These are phyloP conservation scores for Lignosus rhinocerotis DNA, from an alignment of 1,284 basidiomycete species.

Conservation along the genomic window DNA sequence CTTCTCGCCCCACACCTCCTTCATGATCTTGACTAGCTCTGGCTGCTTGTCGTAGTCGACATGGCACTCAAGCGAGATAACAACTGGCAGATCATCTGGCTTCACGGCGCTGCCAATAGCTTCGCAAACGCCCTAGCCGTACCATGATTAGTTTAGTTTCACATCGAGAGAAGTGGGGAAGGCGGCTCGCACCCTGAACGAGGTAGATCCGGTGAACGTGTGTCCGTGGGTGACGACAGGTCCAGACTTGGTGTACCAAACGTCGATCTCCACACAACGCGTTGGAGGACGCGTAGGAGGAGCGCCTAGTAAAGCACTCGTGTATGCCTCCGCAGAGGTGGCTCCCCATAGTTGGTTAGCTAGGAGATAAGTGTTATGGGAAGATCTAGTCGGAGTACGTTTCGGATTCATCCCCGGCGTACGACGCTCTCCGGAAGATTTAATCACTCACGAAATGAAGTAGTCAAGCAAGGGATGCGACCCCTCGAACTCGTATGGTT, in stretches of 20 bases:
- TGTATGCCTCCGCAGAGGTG: not conserved
- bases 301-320: not conserved
- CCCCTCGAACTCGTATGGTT: not conserved
- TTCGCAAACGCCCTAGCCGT: not conserved
- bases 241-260: not conserved
- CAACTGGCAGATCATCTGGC: not conserved
- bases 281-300: not conserved
- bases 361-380: not conserved
- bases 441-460: not conserved
- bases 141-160: not conserved
- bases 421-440: not conserved
- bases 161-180: not conserved
- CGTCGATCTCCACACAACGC: not conserved
- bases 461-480: not conserved
- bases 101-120: not conserved
- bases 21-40: not conserved
- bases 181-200: not conserved
- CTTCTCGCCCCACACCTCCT: not conserved
- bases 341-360: not conserved
- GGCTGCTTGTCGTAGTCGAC: not conserved
- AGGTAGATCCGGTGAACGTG: not conserved
- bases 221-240: not conserved
- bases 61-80: not conserved
- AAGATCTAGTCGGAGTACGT: not conserved
- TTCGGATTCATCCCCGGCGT: too few relatives aligned